These are phyloP conservation scores for Musa balbisiana DNA, from an alignment of 202 grass and related monocot species.

Conservation along the genomic window DNA sequence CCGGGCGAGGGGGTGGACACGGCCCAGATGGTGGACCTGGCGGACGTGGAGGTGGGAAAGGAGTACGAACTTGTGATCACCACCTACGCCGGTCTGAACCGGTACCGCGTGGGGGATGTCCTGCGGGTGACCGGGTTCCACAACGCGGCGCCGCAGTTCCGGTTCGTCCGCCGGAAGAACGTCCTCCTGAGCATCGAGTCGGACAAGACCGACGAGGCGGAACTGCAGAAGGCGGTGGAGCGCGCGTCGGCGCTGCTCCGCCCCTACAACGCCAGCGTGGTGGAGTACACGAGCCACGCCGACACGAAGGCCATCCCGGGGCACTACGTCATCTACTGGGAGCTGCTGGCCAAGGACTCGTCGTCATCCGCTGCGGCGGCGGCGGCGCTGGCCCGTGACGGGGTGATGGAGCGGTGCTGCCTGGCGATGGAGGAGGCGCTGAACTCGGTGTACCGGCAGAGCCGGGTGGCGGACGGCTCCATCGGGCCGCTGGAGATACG, in stretches of 20 bases:
- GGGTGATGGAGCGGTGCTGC: slow-evolving; percentile 40
- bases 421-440: slow-evolving; percentile 55
- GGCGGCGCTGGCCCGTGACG: background rate
- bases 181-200: slow-evolving; percentile 57
- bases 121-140: slow-evolving; percentile 50
- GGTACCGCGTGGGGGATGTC: slow-evolving; percentile 59
- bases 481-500: slow-evolving; percentile 53
- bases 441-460: slow-evolving; percentile 47
- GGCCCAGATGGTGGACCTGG: slow-evolving; percentile 29
- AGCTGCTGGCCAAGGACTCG: slow-evolving; percentile 31
- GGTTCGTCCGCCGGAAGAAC: slow-evolving; percentile 68
- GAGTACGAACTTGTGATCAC: slow-evolving; percentile 78
- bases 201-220: slow-evolving; percentile 67
- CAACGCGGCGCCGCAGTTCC: slow-evolving; percentile 65
- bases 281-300: slow-evolving; percentile 57
- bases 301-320: slow-evolving; percentile 44
- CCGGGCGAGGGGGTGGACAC: background rate
- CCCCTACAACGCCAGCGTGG: slow-evolving; percentile 30
- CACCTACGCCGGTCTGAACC: slow-evolving; percentile 55
- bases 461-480: slow-evolving; percentile 32
- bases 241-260: slow-evolving; percentile 30
- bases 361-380: background rate
- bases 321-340: slow-evolving; percentile 61
- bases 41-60: slow-evolving; percentile 30
- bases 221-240: slow-evolving; percentile 59